These are phyloP conservation scores for Rhodosporidiobolus sp. DNA, from an alignment of 768 basidiomycete genomes.

Conservation along the genomic window DNA sequence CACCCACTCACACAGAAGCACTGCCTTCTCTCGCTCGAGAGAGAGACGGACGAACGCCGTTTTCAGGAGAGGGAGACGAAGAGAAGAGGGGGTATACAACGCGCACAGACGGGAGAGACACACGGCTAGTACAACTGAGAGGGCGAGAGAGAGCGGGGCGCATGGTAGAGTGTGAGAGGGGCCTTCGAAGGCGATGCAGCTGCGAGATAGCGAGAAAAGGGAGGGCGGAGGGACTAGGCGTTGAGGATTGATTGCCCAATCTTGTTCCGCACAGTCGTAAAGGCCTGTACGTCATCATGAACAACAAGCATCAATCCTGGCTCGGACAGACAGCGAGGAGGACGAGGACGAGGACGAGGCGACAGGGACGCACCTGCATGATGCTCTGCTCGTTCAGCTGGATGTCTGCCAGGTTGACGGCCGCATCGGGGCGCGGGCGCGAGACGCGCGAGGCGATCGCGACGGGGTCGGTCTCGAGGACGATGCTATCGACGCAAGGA, in stretches of 20 bases:
- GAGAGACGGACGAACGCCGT: background rate
- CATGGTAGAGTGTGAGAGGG: too few relatives aligned
- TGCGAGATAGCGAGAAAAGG: too few relatives aligned
- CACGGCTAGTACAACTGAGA: too few relatives aligned
- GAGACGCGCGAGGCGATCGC: conserved; percentile 95
- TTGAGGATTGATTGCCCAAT: conserved; percentile 35
- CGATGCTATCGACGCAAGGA: conserved; percentile 61
- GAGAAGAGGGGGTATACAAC: too few relatives aligned
- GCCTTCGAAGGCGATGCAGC: too few relatives aligned
- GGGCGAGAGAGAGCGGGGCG: too few relatives aligned
- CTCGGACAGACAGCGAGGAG: background rate
- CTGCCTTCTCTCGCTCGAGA: too few relatives aligned
- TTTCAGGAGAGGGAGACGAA: background rate
- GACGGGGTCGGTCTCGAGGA: conserved; percentile 91
- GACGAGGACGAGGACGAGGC: background rate
- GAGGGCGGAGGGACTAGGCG: too few relatives aligned
- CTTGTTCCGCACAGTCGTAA: conserved; percentile 41
- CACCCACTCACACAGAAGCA: too few relatives aligned
- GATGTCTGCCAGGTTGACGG: conserved; percentile 70
- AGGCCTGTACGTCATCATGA: conserved; percentile 6
- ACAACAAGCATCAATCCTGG: background rate
- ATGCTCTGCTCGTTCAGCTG: conserved; percentile 87
- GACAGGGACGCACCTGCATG: conserved; percentile 30
- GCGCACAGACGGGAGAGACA: too few relatives aligned
- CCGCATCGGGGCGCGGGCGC: conserved; percentile 73